Evolutionary conservation across 78 protist species (phyloP).

Genomic region (Dictyostelium discoideum): DNA sequence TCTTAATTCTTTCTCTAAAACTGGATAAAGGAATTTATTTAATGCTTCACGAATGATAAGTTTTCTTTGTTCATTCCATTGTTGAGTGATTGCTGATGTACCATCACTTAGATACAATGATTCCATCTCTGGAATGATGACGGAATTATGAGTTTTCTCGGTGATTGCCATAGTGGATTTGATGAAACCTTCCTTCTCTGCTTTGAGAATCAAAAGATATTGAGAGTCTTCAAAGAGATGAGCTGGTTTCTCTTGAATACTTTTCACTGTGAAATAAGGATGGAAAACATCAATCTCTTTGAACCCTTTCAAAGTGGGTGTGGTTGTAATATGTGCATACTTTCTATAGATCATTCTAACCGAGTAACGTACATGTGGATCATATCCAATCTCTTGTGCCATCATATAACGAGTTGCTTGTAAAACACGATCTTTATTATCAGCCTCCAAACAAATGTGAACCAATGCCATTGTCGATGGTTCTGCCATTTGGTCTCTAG

Average conservation of each 20-base stretch:
- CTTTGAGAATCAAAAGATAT: conserved; percentile 70
- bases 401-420: conserved; percentile 65
- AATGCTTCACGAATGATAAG: conserved; percentile 53
- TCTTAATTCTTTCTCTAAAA: conserved; percentile 73
- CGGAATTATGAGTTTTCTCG: conserved; percentile 6
- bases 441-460: conserved; percentile 45
- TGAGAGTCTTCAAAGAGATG: conserved; percentile 58
- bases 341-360: conserved; percentile 49
- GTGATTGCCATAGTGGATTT: conserved; percentile 57
- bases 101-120: conserved; percentile 47
- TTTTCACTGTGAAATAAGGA: conserved; percentile 54
- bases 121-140: conserved; percentile 55
- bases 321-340: conserved; percentile 58
- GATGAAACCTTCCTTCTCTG: conserved; percentile 80
- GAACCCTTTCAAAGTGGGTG: conserved; percentile 55
- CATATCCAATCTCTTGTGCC: conserved; percentile 82
- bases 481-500: conserved; percentile 24
- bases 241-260: conserved; percentile 58
- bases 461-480: conserved; percentile 8
- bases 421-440: not conserved
- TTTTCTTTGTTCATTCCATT: conserved; percentile 78
- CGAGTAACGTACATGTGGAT: conserved; percentile 68
- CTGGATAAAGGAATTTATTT: conserved; percentile 46
- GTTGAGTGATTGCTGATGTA: conserved; percentile 38
- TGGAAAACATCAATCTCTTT: conserved; percentile 79